phyloP scores from a whole-genome alignment of 805 yeast genomes.

The Saccharomycopsis fermentans region DNA sequence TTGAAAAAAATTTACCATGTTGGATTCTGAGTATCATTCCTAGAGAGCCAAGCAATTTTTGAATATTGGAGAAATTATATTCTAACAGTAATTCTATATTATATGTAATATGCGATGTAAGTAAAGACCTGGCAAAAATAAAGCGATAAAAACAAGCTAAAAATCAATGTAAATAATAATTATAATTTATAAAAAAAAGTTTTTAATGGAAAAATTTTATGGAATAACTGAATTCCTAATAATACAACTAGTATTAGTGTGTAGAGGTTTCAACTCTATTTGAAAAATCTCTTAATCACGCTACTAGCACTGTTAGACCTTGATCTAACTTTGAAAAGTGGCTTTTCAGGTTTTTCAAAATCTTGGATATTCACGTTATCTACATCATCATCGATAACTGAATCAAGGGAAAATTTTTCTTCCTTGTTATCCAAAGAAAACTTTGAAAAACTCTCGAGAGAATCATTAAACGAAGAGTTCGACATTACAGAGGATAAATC shows the following conservation, averaged over 20 bases:
- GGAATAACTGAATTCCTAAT: neutral
- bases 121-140: neutral
- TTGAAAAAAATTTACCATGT: conserved; percentile 34
- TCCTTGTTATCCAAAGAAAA: neutral
- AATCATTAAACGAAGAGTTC: neutral
- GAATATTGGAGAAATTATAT: too few species aligned
- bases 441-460: neutral
- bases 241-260: neutral
- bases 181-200: neutral
- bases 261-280: neutral
- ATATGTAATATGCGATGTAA: neutral
- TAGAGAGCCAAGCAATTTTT: too few species aligned
- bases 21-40: neutral
- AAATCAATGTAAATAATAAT: neutral
- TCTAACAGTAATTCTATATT: neutral
- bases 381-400: neutral
- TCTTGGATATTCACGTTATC: conserved; percentile 3
- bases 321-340: neutral
- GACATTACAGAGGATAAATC: neutral
- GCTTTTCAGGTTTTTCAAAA: conserved; percentile 3
- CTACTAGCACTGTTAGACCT: neutral
- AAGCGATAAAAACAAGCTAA: neutral
- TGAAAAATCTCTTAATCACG: neutral
- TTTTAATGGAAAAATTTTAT: neutral
- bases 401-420: neutral